These are phyloP conservation scores for Kingdonia uniflora DNA, from an alignment of 164 flowering plant species.

Conservation along the genomic window DNA sequence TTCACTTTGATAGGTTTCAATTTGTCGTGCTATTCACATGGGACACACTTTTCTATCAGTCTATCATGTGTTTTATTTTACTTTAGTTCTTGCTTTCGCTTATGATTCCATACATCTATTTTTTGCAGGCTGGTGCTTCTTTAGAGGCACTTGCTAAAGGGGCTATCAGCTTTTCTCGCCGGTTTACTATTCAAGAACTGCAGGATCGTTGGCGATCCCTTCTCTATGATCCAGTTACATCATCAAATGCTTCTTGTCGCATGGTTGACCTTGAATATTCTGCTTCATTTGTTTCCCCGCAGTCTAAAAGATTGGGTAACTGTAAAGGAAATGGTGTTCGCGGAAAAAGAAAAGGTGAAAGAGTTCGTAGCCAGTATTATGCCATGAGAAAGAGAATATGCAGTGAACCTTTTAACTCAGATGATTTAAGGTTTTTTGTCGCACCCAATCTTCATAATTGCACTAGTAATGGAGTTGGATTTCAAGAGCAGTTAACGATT, in stretches of 20 bases:
- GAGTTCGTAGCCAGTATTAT: conserved; percentile 55
- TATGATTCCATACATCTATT: not conserved
- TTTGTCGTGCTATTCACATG: not conserved
- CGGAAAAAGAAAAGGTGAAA: conserved; percentile 56
- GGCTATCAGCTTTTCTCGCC: conserved; percentile 72
- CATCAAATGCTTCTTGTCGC: conserved; percentile 47
- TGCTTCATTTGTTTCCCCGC: conserved; percentile 20
- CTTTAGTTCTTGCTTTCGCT: not conserved
- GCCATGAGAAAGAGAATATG: conserved; percentile 70
- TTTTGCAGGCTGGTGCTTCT: conserved; percentile 82
- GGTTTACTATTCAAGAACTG: conserved; percentile 54
- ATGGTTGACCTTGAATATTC: conserved; percentile 49
- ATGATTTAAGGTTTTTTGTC: conserved; percentile 34
- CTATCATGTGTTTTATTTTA: not conserved
- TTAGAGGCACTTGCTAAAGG: conserved; percentile 95
- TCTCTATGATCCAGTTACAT: conserved; percentile 65
- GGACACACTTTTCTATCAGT: not conserved
- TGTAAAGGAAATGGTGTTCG: conserved; percentile 24
- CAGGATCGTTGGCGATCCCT: conserved; percentile 79
- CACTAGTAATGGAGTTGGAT: conserved; percentile 21
- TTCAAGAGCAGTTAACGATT: conserved; percentile 12
- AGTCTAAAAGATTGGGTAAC: conserved; percentile 24
- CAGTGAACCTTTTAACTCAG: conserved; percentile 34
- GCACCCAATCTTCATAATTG: conserved; percentile 26
- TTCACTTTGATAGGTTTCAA: not conserved